Conservation (phyloP, 306 rosid genomes). For the Styphnolobium japonicum region DNA sequence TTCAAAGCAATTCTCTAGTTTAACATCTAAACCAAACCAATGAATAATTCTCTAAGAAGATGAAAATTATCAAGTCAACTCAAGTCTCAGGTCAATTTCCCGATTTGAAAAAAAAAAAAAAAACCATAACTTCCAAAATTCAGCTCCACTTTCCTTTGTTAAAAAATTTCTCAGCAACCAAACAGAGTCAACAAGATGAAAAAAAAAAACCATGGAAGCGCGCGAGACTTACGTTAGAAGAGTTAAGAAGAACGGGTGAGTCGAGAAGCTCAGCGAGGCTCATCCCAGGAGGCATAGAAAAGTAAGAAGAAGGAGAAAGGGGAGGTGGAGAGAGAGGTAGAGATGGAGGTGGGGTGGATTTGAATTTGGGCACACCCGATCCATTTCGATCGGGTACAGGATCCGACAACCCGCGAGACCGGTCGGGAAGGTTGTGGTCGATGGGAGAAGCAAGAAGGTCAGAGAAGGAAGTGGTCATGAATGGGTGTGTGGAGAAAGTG, state of each 20-base stretch:
- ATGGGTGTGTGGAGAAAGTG: slow-evolving; percentile 49
- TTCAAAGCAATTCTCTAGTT: background rate
- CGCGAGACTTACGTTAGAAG: slow-evolving; percentile 56
- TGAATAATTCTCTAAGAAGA: background rate
- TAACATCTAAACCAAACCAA: background rate
- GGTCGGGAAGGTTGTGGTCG: background rate
- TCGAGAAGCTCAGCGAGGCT: slow-evolving; percentile 89
- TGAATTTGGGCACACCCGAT: slow-evolving; percentile 76
- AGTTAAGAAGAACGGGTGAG: slow-evolving; percentile 77
- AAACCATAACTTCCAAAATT: background rate
- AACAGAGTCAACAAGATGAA: background rate
- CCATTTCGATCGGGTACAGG: slow-evolving; percentile 49
- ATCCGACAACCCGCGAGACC: slow-evolving; percentile 42
- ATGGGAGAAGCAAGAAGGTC: slow-evolving; percentile 57
- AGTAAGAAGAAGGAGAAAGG: slow-evolving; percentile 69
- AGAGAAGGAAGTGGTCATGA: slow-evolving; percentile 79
- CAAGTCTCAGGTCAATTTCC: background rate
- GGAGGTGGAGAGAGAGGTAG: slow-evolving; percentile 74
- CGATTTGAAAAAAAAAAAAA: background rate
- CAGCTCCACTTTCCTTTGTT: background rate
- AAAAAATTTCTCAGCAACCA: background rate
- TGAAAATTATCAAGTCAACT: background rate
- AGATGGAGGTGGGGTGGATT: slow-evolving; percentile 79
- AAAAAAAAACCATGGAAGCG: background rate
- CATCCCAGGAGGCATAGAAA: slow-evolving; percentile 68